A percentile compares a stretch with the other conserved stretches of the same genome.
Conservation (phyloP, 352 stramenopile genomes). For the Phytopythium mirpurense region DNA sequence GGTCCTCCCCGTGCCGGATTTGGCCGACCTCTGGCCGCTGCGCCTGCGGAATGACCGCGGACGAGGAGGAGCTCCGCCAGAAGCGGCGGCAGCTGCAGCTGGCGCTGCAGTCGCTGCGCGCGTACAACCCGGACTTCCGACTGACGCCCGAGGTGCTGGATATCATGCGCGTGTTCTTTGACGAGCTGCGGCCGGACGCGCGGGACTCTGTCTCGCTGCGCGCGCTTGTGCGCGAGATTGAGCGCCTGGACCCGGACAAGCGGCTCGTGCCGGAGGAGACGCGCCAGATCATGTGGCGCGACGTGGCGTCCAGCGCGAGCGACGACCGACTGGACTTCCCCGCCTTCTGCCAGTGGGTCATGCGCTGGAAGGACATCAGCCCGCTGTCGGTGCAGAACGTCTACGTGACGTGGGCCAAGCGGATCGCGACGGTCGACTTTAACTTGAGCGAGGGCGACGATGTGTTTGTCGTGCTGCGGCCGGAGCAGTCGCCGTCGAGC, state of each 20-base stretch:
- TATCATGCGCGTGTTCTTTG: conserved; percentile 80
- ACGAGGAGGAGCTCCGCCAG: conserved; percentile 6
- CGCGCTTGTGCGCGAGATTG: conserved; percentile 54
- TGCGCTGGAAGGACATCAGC: conserved; percentile 74
- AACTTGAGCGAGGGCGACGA: conserved; percentile 62
- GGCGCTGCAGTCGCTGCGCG: conserved; percentile 55
- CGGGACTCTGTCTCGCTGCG: conserved; percentile 44
- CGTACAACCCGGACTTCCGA: conserved; percentile 81
- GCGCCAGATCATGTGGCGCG: conserved; percentile 31
- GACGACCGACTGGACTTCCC: conserved; percentile 57
- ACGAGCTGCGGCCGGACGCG: conserved; percentile 49
- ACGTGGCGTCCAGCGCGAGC: conserved; percentile 16
- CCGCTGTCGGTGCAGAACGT: conserved; percentile 60
- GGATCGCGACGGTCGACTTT: conserved; percentile 69
- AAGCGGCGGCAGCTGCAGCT: conserved; percentile 32
- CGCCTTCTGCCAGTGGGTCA: conserved; percentile 70
- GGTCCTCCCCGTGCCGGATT: neutral
- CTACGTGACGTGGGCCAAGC: conserved; percentile 71
- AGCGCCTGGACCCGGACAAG: conserved; percentile 51
- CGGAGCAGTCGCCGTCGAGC: conserved; percentile 27
- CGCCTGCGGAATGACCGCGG: neutral
- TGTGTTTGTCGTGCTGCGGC: conserved; percentile 55
- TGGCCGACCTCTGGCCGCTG: neutral
- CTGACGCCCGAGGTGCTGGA: conserved; percentile 76
- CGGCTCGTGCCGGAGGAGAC: conserved; percentile 43